Evolutionary conservation across 192 early-diverging fungal genomes (phyloP).

Genomic region (Coemansia sp.): DNA sequence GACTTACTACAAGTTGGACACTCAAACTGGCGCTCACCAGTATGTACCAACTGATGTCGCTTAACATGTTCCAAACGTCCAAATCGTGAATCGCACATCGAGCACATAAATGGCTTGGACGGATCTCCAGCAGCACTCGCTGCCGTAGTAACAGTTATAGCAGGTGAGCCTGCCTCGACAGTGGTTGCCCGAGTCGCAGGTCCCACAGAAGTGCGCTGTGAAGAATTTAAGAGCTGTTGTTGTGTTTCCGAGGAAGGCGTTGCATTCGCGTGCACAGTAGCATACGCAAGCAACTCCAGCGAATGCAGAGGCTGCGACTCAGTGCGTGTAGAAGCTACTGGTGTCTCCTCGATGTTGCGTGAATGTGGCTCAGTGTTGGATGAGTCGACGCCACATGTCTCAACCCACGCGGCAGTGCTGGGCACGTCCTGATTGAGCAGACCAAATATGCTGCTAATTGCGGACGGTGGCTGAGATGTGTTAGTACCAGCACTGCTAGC

Average conservation of each 20-base stretch:
- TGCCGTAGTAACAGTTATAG: not conserved
- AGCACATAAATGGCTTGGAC: slow-evolving; percentile 50
- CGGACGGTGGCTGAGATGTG: not conserved
- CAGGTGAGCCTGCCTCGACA: not conserved
- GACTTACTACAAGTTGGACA: slow-evolving; percentile 63
- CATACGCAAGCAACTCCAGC: slow-evolving; percentile 42
- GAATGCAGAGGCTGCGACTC: slow-evolving; percentile 9
- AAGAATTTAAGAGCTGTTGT: not conserved
- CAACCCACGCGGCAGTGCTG: not conserved
- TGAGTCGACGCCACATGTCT: not conserved
- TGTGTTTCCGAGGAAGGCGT: not conserved
- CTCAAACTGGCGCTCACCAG: slow-evolving; percentile 65
- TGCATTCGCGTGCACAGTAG: slow-evolving; percentile 10
- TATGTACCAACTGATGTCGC: slow-evolving; percentile 56
- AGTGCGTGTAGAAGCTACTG: not conserved
- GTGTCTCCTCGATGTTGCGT: not conserved
- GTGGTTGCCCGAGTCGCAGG: not conserved
- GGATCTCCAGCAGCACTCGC: slow-evolving; percentile 21
- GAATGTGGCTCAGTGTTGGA: not conserved
- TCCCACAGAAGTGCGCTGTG: not conserved
- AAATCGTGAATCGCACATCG: slow-evolving; percentile 60
- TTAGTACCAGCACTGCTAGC: not conserved
- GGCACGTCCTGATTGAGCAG: slow-evolving; percentile 21
- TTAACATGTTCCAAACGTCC: slow-evolving; percentile 55
- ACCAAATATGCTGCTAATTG: slow-evolving; percentile 32